Evolutionary conservation across 495 filamentous ascomycete genomes (phyloP), one percentile per base, ranked within the genome.

Genomic region (Neurospora sp.): DNA sequence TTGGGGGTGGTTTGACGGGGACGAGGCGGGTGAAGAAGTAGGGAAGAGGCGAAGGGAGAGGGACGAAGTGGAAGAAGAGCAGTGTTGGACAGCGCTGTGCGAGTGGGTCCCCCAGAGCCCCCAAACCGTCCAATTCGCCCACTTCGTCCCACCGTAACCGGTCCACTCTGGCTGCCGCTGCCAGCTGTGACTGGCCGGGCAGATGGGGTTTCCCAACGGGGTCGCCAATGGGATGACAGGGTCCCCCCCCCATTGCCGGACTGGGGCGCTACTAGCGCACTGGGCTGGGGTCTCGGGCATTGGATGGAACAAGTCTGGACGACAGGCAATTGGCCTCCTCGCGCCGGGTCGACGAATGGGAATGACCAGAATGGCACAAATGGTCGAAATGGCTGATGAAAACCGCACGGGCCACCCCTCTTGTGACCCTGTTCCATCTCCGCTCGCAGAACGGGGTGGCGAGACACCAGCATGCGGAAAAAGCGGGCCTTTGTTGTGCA

Each of bases 251-350:
- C 10, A 42, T 42, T 10, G 39, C 35, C 40, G 76, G 77, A 53
- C 73, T 72, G 76, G 76, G 73, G 77, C 76, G 75, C 79, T 78
- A 79, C 76, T 44, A 73, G 80, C 78, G 78, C 76, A 77, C 80
- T 81, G 80, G 53, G 3, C 81, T 81, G 80, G 53, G 27, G 53
- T 65, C 53, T 65, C 53, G 31, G 53, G 53, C 27, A 65, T 65
- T 65, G 53, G 27, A 65, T 35, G 53, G 53, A 65, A 65, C 53
- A 35, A 80, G 81, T 80, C 78, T 78, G 81, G 78, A 74, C 80
- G 76, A 75, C 73, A 72, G 77, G 72, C 77, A 79, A 79, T 76
- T 61, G 71, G 69, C 31, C 31, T 71, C 53, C 38, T 16, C 61
- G 42, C 53, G 53, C 53, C 53, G 12, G 53, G 14, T 61, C 22